A percentile compares a stretch with the other conserved stretches of the same genome.
phyloP scores from a whole-genome alignment of 257 asterid species.

The Salvia hispanica region DNA sequence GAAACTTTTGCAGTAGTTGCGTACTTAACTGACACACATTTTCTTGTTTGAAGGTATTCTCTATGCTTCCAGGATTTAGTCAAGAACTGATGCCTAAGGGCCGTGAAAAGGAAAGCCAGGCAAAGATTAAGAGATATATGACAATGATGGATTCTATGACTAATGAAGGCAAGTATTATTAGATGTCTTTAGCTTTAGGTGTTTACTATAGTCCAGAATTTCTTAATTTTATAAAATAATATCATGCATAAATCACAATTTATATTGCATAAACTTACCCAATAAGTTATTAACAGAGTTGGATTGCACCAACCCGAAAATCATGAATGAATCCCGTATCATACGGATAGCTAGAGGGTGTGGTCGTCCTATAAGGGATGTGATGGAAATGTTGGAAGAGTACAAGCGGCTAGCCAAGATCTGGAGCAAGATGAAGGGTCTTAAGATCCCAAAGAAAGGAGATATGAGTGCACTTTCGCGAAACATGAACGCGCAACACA shows the following conservation, averaged over 20 bases:
- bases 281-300: constrained; percentile 54
- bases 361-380: constrained; percentile 78
- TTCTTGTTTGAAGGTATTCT: constrained; percentile 62
- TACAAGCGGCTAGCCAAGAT: constrained; percentile 87
- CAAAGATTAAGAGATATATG: constrained; percentile 89
- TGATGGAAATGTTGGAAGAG: constrained; percentile 93
- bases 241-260: background rate
- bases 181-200: background rate
- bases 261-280: constrained; percentile 4
- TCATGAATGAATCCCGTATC: constrained; percentile 82
- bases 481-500: constrained; percentile 89
- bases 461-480: constrained; percentile 84
- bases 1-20: background rate
- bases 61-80: constrained; percentile 97
- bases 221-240: background rate
- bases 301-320: constrained; percentile 85
- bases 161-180: constrained; percentile 64
- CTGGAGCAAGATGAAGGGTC: constrained; percentile 98
- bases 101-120: constrained; percentile 87
- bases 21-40: constrained; percentile 1
- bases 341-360: constrained; percentile 88
- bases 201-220: background rate
- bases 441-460: constrained; percentile 96
- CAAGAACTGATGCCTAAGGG: constrained; percentile 95
- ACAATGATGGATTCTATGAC: constrained; percentile 99